phyloP scores from a whole-genome alignment of 2,329 filamentous ascomycete genomes.

The Decorospora gaudefroyi region DNA sequence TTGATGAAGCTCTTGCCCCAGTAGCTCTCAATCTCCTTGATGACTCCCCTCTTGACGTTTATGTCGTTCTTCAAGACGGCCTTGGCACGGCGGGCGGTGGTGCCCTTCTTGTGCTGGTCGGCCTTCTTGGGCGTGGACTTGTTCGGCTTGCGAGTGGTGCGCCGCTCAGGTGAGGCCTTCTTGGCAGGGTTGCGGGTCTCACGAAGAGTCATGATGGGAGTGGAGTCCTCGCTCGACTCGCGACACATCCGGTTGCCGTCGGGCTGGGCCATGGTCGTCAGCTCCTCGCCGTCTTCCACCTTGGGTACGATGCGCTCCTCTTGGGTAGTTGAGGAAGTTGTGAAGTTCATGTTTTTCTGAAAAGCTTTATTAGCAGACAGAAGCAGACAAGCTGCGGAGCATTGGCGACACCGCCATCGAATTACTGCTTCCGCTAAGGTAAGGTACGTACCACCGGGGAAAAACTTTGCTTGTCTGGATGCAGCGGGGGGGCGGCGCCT shows the following conservation, averaged over 20 bases:
- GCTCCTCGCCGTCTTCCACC: background rate
- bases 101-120: slow-evolving; percentile 23
- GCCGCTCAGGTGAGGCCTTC: background rate
- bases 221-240: background rate
- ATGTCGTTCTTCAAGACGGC: slow-evolving; percentile 37
- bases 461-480: background rate
- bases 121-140: slow-evolving; percentile 7
- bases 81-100: slow-evolving; percentile 19
- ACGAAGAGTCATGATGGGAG: background rate
- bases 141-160: background rate
- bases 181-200: background rate
- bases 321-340: no score
- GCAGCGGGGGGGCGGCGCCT: background rate
- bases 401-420: no score
- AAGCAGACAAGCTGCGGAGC: no score
- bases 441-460: no score
- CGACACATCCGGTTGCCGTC: background rate
- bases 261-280: background rate
- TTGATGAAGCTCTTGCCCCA: slow-evolving; percentile 40
- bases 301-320: background rate
- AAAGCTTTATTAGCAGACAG: no score
- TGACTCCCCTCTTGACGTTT: slow-evolving; percentile 29
- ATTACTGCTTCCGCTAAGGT: no score
- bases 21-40: slow-evolving; percentile 31
- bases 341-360: background rate